Conservation (phyloP, 148 eudicot species). For the Arctostaphylos glauca region DNA sequence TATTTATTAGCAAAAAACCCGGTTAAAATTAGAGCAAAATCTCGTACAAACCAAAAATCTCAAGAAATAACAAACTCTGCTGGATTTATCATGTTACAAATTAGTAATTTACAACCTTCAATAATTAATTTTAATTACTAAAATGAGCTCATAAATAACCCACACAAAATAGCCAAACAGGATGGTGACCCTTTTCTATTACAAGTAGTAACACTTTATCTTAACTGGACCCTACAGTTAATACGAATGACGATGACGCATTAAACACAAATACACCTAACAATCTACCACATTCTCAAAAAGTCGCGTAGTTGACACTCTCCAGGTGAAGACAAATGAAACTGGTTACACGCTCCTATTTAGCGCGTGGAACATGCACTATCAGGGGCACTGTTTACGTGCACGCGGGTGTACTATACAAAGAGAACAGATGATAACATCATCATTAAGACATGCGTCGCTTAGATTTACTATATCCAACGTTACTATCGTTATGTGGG, state of each 20-base stretch:
- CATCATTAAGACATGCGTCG: not conserved
- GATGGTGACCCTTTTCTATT: too few relatives aligned
- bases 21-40: too few relatives aligned
- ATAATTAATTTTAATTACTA: too few relatives aligned
- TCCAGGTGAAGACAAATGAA: not conserved
- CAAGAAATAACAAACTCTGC: too few relatives aligned
- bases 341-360: not conserved
- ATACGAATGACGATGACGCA: not conserved
- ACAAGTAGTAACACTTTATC: not conserved
- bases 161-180: too few relatives aligned
- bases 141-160: too few relatives aligned
- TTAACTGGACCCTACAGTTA: not conserved
- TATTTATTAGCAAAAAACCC: too few relatives aligned
- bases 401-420: conserved; percentile 7
- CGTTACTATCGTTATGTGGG: not conserved
- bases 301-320: not conserved
- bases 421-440: not conserved
- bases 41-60: too few relatives aligned
- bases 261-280: not conserved
- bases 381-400: conserved; percentile 1
- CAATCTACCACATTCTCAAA: not conserved
- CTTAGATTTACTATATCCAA: not conserved
- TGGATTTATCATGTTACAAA: too few relatives aligned
- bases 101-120: too few relatives aligned
- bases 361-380: not conserved